Evolutionary conservation across 2,329 filamentous ascomycete genomes (phyloP).

Genomic region (Aspergillus calidoustus): DNA sequence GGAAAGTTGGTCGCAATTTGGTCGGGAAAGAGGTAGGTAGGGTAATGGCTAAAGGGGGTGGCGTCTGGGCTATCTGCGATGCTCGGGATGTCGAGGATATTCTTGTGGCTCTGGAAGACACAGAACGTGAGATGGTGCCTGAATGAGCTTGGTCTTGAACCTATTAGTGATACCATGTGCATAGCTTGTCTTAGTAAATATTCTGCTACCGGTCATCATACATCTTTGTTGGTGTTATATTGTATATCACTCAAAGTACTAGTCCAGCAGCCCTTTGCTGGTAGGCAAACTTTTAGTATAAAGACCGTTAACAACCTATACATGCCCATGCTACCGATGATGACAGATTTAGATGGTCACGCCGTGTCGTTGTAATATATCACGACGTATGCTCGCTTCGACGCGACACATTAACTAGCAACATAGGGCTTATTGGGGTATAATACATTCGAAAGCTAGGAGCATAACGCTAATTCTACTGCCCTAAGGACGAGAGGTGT

Average conservation of each 20-base stretch:
- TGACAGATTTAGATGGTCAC: background rate
- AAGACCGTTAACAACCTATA: too few relatives aligned
- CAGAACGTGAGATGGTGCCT: slow-evolving; percentile 51
- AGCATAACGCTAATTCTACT: background rate
- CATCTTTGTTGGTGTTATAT: background rate
- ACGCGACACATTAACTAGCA: too few relatives aligned
- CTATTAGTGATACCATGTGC: background rate
- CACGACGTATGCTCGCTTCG: too few relatives aligned
- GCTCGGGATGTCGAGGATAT: slow-evolving; percentile 76
- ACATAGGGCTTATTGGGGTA: background rate
- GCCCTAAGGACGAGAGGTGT: background rate
- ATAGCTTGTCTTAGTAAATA: background rate
- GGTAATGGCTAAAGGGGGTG: slow-evolving; percentile 81
- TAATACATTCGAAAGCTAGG: background rate
- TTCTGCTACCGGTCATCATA: background rate
- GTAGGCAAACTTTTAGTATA: too few relatives aligned
- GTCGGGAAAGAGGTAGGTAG: slow-evolving; percentile 93
- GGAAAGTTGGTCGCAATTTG: slow-evolving; percentile 89
- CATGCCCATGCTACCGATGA: too few relatives aligned
- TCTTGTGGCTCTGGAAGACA: slow-evolving; percentile 68
- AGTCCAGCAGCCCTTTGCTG: too few relatives aligned
- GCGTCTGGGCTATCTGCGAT: slow-evolving; percentile 89
- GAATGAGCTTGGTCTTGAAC: background rate
- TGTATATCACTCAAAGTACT: background rate
- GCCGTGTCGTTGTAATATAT: background rate